These are phyloP conservation scores for Blastocystis sp. DNA, from an alignment of 352 stramenopile species.

Conservation along the genomic window DNA sequence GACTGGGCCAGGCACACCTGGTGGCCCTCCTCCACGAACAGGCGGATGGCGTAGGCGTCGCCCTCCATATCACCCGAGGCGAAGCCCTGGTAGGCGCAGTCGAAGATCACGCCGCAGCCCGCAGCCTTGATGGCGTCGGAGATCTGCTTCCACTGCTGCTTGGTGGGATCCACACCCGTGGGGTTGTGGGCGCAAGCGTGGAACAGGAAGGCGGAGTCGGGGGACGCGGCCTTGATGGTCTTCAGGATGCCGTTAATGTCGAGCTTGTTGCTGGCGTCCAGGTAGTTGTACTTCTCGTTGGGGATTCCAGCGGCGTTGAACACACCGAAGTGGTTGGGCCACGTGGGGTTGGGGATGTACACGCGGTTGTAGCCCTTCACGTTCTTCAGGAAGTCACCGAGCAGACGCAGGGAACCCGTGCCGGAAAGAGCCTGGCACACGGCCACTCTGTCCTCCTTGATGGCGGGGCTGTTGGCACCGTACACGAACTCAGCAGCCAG, in stretches of 20 bases:
- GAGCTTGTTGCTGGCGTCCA: slow-evolving; percentile 78
- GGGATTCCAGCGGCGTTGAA: slow-evolving; percentile 79
- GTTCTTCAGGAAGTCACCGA: slow-evolving; percentile 88
- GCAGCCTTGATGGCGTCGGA: slow-evolving; percentile 88
- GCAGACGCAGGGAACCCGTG: slow-evolving; percentile 91
- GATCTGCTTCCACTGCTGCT: slow-evolving; percentile 96
- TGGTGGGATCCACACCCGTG: slow-evolving; percentile 92
- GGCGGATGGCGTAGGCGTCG: slow-evolving; percentile 88
- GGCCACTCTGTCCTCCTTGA: slow-evolving; percentile 86
- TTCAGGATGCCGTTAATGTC: slow-evolving; percentile 89
- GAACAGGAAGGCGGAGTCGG: slow-evolving; percentile 91
- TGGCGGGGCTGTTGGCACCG: slow-evolving; percentile 84
- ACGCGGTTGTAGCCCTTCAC: slow-evolving; percentile 78
- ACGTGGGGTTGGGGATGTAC: slow-evolving; percentile 97
- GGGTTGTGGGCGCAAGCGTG: slow-evolving; percentile 99
- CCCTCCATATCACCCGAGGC: slow-evolving; percentile 89
- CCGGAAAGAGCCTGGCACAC: slow-evolving; percentile 90
- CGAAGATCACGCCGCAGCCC: slow-evolving; percentile 94
- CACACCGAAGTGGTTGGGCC: slow-evolving; percentile 96
- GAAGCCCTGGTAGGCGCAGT: slow-evolving; percentile 98
- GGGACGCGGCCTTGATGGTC: slow-evolving; percentile 87
- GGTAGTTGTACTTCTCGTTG: slow-evolving; percentile 84
- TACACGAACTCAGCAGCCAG: slow-evolving; percentile 90
- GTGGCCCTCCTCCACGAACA: slow-evolving; percentile 97
- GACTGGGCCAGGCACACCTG: slow-evolving; percentile 92